A percentile compares a stretch with the other conserved stretches of the same genome.
These are phyloP conservation scores for Suillus paluster DNA, from an alignment of 768 basidiomycete species.

Conservation along the genomic window DNA sequence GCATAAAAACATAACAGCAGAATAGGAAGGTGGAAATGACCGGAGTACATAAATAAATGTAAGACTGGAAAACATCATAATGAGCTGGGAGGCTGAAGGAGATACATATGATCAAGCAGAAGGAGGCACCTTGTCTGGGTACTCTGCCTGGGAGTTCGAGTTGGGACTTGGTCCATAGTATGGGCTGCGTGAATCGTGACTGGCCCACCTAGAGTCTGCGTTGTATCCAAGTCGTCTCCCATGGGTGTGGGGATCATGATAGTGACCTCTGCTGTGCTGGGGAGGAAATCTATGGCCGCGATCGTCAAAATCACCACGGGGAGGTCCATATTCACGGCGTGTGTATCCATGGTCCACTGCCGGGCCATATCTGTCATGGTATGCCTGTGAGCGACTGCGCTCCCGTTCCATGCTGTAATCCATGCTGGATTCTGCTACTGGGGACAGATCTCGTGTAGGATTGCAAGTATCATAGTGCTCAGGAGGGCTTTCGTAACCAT, in stretches of 20 bases:
- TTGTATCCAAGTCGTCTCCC: not conserved
- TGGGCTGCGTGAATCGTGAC: too few relatives aligned
- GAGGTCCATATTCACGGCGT: not conserved
- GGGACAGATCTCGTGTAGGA: not conserved
- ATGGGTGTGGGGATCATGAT: not conserved
- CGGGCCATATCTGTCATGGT: not conserved
- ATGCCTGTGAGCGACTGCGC: not conserved
- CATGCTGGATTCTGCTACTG: not conserved
- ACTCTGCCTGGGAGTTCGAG: too few relatives aligned
- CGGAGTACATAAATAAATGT: too few relatives aligned
- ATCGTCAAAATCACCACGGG: not conserved
- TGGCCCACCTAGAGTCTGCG: not conserved
- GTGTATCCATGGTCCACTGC: not conserved
- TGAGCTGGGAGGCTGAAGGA: too few relatives aligned
- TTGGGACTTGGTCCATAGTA: too few relatives aligned
- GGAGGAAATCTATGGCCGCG: not conserved
- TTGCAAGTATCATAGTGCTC: not conserved
- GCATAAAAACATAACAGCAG: too few relatives aligned
- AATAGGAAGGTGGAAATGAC: too few relatives aligned
- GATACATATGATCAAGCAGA: too few relatives aligned
- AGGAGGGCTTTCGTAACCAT: not conserved
- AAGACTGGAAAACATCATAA: too few relatives aligned
- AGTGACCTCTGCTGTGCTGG: not conserved
- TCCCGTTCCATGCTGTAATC: not conserved
- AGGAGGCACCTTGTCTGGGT: too few relatives aligned